Evolutionary conservation across 2,329 filamentous ascomycete genomes (phyloP).

Genomic region (Hypoxylon sp.): DNA sequence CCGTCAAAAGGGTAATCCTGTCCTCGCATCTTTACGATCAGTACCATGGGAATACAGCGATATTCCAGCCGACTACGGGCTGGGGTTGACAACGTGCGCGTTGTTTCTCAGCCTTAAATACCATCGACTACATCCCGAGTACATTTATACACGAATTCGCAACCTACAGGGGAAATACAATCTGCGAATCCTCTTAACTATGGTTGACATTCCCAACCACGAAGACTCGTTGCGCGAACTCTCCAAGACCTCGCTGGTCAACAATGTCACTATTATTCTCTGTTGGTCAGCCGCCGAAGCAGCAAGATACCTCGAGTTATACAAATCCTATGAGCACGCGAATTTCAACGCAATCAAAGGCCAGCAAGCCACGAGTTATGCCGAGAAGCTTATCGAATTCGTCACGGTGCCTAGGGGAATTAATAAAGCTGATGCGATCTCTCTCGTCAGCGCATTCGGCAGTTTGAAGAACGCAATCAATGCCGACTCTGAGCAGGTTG

Average conservation of each 20-base stretch:
- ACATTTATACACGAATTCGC: conserved; percentile 94
- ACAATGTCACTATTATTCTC: conserved; percentile 91
- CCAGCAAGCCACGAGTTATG: conserved; percentile 85
- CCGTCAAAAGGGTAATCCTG: conserved; percentile 94
- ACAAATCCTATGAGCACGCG: conserved; percentile 94
- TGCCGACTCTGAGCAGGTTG: conserved; percentile 87
- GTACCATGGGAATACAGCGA: conserved; percentile 97
- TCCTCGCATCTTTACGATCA: conserved; percentile 84
- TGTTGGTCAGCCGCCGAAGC: conserved; percentile 97
- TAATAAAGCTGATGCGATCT: conserved; percentile 95
- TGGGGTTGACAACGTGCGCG: conserved; percentile 89
- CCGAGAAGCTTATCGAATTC: conserved; percentile 91
- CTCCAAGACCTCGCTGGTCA: conserved; percentile 91
- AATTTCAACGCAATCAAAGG: conserved; percentile 85
- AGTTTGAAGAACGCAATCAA: conserved; percentile 90
- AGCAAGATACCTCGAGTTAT: conserved; percentile 92
- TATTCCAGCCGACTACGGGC: conserved; percentile 93
- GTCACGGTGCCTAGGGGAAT: conserved; percentile 90
- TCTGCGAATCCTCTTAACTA: conserved; percentile 86
- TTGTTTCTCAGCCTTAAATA: conserved; percentile 97
- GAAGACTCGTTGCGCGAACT: conserved; percentile 91
- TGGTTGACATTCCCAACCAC: conserved; percentile 97
- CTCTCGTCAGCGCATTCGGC: conserved; percentile 91
- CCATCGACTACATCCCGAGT: conserved; percentile 96
- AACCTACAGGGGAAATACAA: conserved; percentile 88